These are phyloP conservation scores for Eragrostis tef DNA, from an alignment of 202 grass and related monocot genomes.

Conservation along the genomic window DNA sequence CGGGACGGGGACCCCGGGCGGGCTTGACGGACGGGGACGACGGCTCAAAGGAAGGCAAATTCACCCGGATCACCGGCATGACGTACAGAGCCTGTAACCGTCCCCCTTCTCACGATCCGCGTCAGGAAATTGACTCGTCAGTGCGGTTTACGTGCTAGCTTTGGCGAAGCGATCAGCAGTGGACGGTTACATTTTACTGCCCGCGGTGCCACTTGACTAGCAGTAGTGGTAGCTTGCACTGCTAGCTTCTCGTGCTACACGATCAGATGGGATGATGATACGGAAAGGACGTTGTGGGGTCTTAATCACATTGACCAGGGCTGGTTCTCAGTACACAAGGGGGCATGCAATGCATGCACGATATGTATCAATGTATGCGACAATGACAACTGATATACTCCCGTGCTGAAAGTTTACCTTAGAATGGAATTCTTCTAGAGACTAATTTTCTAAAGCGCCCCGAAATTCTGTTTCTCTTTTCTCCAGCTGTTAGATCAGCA, in stretches of 20 bases:
- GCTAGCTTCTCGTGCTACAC: too few species aligned
- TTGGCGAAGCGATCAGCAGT: not conserved
- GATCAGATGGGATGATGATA: too few species aligned
- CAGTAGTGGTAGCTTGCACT: too few species aligned
- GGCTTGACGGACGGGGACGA: not conserved
- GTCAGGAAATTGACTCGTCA: too few species aligned
- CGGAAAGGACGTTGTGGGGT: not conserved
- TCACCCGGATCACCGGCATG: not conserved
- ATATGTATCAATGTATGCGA: not conserved
- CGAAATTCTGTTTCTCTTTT: too few species aligned
- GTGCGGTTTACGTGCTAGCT: not conserved
- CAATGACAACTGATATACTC: not conserved
- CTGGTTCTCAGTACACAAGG: not conserved
- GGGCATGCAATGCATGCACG: not conserved
- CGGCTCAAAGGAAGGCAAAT: not conserved
- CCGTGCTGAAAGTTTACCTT: not conserved
- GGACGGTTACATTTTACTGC: too few species aligned
- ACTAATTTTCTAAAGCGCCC: not conserved
- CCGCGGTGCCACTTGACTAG: too few species aligned
- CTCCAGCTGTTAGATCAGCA: too few species aligned
- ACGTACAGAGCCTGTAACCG: slow-evolving; percentile 26
- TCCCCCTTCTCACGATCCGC: not conserved
- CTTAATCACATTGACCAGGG: not conserved
- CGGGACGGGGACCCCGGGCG: not conserved
- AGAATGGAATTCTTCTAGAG: not conserved